phyloP scores from a whole-genome alignment of 2,329 filamentous ascomycete genomes.

The Penicillium sp. region DNA sequence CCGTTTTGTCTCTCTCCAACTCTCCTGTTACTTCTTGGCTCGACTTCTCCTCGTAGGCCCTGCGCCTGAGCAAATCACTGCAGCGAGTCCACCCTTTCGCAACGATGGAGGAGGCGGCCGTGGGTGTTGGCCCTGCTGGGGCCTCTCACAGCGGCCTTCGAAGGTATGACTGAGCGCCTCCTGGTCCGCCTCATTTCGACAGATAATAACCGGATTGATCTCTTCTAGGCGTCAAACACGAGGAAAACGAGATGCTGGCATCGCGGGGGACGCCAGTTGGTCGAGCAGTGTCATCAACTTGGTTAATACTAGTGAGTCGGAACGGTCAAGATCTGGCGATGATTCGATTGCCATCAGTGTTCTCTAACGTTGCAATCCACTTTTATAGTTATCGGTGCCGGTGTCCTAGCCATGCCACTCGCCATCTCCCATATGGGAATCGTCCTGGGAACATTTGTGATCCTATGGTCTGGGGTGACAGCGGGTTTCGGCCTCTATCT shows the following conservation, averaged over 20 bases:
- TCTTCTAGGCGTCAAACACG: conserved; percentile 41
- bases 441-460: conserved; percentile 77
- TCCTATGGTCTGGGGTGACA: conserved; percentile 87
- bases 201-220: not conserved
- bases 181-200: not conserved
- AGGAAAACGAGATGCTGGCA: conserved; percentile 71
- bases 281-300: conserved; percentile 92
- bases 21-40: conserved; percentile 18
- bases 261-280: conserved; percentile 79
- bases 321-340: conserved; percentile 27
- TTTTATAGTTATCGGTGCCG: conserved; percentile 81
- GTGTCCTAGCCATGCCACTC: conserved; percentile 92
- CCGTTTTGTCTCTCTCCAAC: conserved; percentile 13
- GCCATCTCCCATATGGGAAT: conserved; percentile 97
- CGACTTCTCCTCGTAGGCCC: conserved; percentile 33
- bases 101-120: conserved; percentile 32
- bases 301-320: conserved; percentile 80
- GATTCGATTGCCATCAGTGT: not conserved
- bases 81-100: conserved; percentile 16
- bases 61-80: conserved; percentile 18
- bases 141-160: conserved; percentile 30
- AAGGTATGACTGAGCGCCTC: conserved; percentile 30
- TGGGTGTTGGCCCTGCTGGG: conserved; percentile 32
- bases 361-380: conserved; percentile 14
- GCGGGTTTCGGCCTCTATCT: conserved; percentile 94